Base-by-base conservation (phyloP, 2,329 filamentous ascomycete genomes). In the Alternaria gansuensis region DNA sequence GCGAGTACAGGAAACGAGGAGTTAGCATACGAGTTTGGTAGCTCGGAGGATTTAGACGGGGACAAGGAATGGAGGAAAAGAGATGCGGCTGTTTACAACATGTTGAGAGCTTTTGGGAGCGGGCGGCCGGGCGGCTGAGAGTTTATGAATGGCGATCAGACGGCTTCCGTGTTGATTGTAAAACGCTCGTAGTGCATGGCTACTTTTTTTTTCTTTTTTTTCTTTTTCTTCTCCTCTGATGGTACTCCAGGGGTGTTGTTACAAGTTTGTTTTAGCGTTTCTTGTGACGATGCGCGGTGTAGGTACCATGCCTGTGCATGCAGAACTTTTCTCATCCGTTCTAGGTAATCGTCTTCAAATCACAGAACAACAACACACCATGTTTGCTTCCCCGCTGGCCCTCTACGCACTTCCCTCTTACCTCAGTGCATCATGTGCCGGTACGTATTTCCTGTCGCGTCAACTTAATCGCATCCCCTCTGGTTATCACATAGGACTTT, bases 81-180 rank as follows among this genome's bases (percentile, higher is more conserved):
- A 54, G 26, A 49, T 24, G 52, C 26, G 4, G 52, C 43, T 10
- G 13, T 49, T 4, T 33, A 49, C n/a, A 46, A 48, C 6, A 21
- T 49, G 40, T 31, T 54, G 23, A 54, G 11, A 34, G 50, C 44
- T 36, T 48, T 48, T 48, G 29, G 29, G 44, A 23, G 21, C 5
- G 44, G 13, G 17, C 31, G 29, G 14, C 14, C 13, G 13, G 17
- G 21, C 21, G 13, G 13, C 13, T 48, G 31, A 36, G 29, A 14
- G n/a, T 2, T 14, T n/a, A 5, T 10, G 7, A 29, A 14, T 13
- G 4, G 43, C 11, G 14, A 21, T 33, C 26, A 10, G 21, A 14
- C 21, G 5, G 13, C 13, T 0, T 13, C 5, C 2, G 3, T 28
- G 11, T 46, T 46, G 0, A 7, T 9, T 17, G 17, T 17, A 17